phyloP scores from a whole-genome alignment of 2,329 filamentous ascomycete species.

The Microcyclosporella mali region DNA sequence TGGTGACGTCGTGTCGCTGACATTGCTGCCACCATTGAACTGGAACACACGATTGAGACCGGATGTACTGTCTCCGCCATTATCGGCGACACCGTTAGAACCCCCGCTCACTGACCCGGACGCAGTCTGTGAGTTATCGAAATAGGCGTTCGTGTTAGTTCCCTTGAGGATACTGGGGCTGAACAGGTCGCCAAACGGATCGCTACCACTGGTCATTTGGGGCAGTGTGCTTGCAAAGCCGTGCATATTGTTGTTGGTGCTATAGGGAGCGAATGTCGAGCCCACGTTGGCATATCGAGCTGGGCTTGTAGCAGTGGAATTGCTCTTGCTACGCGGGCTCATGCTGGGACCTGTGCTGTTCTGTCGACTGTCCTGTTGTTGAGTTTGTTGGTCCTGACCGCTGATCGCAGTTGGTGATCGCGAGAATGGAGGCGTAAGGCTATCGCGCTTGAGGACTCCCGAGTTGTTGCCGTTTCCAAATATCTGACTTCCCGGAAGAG shows the following conservation, averaged over 20 bases:
- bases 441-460: constrained; percentile 31
- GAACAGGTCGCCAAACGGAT: constrained; percentile 53
- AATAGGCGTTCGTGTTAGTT: constrained; percentile 33
- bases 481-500: constrained; percentile 54
- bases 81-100: constrained; percentile 26
- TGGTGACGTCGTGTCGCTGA: constrained; percentile 46
- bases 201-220: constrained; percentile 28
- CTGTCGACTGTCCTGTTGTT: constrained; percentile 17
- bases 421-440: constrained; percentile 21
- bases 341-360: constrained; percentile 27
- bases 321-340: constrained; percentile 29
- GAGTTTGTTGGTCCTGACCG: constrained; percentile 7
- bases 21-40: constrained; percentile 43
- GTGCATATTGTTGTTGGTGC: constrained; percentile 31
- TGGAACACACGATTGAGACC: constrained; percentile 44
- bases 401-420: constrained; percentile 17
- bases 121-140: constrained; percentile 13
- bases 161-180: constrained; percentile 50
- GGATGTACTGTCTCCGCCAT: constrained; percentile 37
- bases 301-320: constrained; percentile 16
- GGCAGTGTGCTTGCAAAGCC: constrained; percentile 30
- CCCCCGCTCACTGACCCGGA: constrained; percentile 16
- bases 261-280: constrained; percentile 25
- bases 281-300: constrained; percentile 15
- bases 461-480: constrained; percentile 38